A percentile compares a stretch with the other conserved stretches of the same genome.
phyloP scores from a whole-genome alignment of 2,329 filamentous ascomycete species.

The Magnaporthiopsis incrustans region DNA sequence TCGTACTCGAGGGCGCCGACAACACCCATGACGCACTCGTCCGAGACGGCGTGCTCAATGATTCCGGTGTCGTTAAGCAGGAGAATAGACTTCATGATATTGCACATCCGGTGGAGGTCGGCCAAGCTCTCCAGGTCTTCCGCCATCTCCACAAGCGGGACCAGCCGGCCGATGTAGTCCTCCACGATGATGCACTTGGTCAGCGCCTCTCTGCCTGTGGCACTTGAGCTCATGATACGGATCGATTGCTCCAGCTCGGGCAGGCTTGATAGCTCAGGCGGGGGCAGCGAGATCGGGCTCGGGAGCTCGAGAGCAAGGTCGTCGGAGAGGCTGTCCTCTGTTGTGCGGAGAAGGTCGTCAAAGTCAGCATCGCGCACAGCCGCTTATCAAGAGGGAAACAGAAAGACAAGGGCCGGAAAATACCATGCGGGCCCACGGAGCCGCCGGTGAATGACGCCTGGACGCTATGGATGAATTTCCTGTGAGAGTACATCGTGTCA shows the following conservation, averaged over 20 bases:
- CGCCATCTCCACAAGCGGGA: conserved; percentile 77
- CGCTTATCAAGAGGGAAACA: not conserved
- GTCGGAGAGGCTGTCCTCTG: conserved; percentile 83
- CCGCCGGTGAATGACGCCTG: conserved; percentile 62
- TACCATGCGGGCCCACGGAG: conserved; percentile 56
- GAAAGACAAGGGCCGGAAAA: not conserved
- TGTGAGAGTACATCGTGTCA: conserved; percentile 26
- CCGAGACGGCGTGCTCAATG: conserved; percentile 87
- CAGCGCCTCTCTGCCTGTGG: conserved; percentile 73
- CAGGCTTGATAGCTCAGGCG: conserved; percentile 74
- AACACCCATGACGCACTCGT: conserved; percentile 82
- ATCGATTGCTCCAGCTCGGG: conserved; percentile 79
- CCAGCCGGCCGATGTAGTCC: conserved; percentile 79
- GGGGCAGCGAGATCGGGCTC: conserved; percentile 64
- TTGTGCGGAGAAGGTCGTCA: not conserved
- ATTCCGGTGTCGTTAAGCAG: conserved; percentile 90
- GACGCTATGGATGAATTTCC: conserved; percentile 85
- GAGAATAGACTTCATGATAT: conserved; percentile 95
- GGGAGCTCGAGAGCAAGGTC: conserved; percentile 69
- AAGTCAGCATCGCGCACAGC: conserved; percentile 17
- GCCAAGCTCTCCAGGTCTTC: conserved; percentile 83
- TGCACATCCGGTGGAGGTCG: conserved; percentile 87
- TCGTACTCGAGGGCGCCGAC: conserved; percentile 97
- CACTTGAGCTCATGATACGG: conserved; percentile 66
- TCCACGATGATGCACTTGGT: conserved; percentile 80